These are phyloP conservation scores for Yamadazyma phyllophila DNA, from an alignment of 805 yeast genomes.

Conservation along the genomic window DNA sequence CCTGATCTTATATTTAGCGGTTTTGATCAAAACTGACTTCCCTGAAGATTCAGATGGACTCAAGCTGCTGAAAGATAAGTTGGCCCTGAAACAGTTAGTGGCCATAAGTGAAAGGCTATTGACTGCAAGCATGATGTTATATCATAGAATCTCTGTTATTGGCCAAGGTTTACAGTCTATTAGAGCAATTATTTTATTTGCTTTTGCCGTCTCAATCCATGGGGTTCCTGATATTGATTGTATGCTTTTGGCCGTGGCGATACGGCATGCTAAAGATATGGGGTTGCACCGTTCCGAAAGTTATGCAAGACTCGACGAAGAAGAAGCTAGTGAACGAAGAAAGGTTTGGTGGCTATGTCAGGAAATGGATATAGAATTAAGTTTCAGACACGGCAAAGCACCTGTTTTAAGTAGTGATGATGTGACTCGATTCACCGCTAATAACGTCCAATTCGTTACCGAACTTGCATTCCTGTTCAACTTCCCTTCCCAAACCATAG, in stretches of 20 bases:
- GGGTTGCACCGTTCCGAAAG: slow-evolving; percentile 39
- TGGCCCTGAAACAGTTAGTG: not conserved
- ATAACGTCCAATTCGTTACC: not conserved
- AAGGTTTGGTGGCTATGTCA: slow-evolving; percentile 36
- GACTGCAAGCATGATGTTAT: slow-evolving; percentile 44
- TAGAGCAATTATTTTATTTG: slow-evolving; percentile 50
- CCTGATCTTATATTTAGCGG: slow-evolving; percentile 3
- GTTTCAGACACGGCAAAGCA: slow-evolving; percentile 39
- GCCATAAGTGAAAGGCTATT: not conserved
- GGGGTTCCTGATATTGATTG: slow-evolving; percentile 28
- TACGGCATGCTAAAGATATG: slow-evolving; percentile 38
- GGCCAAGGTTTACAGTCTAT: slow-evolving; percentile 52
- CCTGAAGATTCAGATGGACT: not conserved
- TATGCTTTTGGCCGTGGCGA: slow-evolving; percentile 30
- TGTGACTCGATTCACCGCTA: not conserved
- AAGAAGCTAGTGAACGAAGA: slow-evolving; percentile 22
- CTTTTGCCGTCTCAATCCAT: slow-evolving; percentile 32
- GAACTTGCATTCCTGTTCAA: not conserved
- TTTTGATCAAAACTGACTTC: slow-evolving; percentile 3
- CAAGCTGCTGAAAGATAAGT: not conserved
- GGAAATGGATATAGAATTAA: slow-evolving; percentile 34
- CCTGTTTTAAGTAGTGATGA: slow-evolving; percentile 27
- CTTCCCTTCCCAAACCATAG: not conserved
- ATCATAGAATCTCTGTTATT: slow-evolving; percentile 46
- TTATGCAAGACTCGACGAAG: slow-evolving; percentile 16